Evolutionary conservation across 306 rosid genomes (phyloP).

Genomic region (Psophocarpus tetragonolobus): DNA sequence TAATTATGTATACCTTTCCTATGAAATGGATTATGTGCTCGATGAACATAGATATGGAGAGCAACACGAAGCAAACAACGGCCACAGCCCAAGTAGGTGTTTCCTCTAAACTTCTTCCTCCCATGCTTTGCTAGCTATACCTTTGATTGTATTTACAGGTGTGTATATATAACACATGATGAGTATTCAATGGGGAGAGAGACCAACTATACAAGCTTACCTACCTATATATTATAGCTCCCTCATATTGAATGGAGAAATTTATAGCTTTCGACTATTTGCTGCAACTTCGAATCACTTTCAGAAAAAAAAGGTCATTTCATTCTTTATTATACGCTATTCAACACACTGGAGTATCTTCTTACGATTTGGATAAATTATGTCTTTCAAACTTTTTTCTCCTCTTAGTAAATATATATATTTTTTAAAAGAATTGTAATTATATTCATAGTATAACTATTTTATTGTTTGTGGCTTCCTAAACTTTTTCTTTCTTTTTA

Average conservation of each 20-base stretch:
- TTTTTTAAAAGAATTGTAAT: too few species aligned
- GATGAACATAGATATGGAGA: not conserved
- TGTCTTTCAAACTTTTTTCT: too few species aligned
- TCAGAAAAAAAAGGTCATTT: not conserved
- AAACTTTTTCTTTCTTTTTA: too few species aligned
- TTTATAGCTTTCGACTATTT: not conserved
- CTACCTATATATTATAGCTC: too few species aligned
- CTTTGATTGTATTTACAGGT: not conserved
- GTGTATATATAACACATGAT: not conserved
- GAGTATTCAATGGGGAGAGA: not conserved
- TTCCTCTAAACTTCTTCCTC: not conserved
- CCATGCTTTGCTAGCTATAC: not conserved
- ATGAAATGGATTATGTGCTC: not conserved
- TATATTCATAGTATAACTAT: too few species aligned
- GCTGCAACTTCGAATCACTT: not conserved
- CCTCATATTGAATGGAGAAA: not conserved
- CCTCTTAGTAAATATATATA: too few species aligned
- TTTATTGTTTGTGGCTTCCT: too few species aligned
- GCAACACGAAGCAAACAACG: constrained; percentile 1
- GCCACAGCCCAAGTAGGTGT: constrained; percentile 3
- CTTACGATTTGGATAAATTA: too few species aligned
- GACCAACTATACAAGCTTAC: not conserved
- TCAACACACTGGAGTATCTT: too few species aligned
- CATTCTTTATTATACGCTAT: not conserved
- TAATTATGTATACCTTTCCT: not conserved